Conservation (phyloP, 176 grass and related monocot species). For the Oryza australiensis region DNA sequence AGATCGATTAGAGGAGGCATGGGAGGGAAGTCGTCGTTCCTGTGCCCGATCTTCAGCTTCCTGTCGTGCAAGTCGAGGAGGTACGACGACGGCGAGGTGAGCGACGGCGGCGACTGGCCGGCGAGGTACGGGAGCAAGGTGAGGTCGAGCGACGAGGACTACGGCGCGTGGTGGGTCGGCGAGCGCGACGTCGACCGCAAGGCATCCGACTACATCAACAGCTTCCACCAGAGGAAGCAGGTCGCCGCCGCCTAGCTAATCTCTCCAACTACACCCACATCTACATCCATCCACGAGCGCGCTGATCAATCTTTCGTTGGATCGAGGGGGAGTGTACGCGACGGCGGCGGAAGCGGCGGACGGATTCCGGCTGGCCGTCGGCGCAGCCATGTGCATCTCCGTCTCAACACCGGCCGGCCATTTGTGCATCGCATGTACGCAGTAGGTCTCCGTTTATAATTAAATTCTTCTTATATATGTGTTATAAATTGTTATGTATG, state of each 20-base stretch:
- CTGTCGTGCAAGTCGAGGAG: conserved; percentile 41
- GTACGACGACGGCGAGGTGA: conserved; percentile 59
- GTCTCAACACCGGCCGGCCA: not conserved
- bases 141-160: conserved; percentile 69
- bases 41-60: conserved; percentile 73
- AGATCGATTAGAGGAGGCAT: not conserved
- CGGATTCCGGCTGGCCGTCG: too few relatives aligned
- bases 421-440: not conserved
- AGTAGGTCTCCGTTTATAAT: not conserved
- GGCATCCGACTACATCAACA: conserved; percentile 70
- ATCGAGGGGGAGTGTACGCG: not conserved
- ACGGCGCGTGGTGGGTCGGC: conserved; percentile 58
- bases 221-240: conserved; percentile 57
- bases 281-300: not conserved
- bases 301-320: not conserved
- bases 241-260: conserved; percentile 19
- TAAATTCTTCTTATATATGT: not conserved
- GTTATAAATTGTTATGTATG: not conserved
- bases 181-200: conserved; percentile 76
- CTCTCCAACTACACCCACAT: not conserved
- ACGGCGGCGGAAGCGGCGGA: not conserved
- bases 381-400: too few relatives aligned
- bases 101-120: conserved; percentile 47
- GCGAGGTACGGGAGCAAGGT: conserved; percentile 53
- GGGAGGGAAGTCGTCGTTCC: conserved; percentile 59